Base-by-base conservation (phyloP, 345 rosid species). In the Moricandia arvensis region DNA sequence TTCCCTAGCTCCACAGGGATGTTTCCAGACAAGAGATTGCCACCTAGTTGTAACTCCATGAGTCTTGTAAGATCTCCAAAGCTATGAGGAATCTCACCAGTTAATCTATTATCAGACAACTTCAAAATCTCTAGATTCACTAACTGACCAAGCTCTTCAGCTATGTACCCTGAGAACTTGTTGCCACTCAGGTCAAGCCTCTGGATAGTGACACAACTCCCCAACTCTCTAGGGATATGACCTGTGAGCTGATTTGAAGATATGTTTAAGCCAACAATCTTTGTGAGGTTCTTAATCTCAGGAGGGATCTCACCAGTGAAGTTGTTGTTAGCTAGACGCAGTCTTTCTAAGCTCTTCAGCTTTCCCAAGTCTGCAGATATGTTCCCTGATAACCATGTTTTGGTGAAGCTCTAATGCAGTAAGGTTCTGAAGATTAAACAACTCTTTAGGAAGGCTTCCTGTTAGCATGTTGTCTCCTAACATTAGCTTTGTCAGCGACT, bases 161-260 rank as follows among this genome's bases (percentile, higher is more conserved):
- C 90, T 49, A 89, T 79, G 66, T 72, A 24, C 51, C 86, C 89
- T 4, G 80, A 73, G 63, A 91, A 87, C 65, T 72, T 66, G 82
- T 91, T 91, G 65, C 89, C 85, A 81, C 97, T 88, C 62, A 91
- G 88, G 83, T 91, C 97, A 83, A 91, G 91, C 79, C 97, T 77
- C 81, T 91, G 93, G 62, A 89, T 89, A 64, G 83, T 82, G 71
- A 76, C 80, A 78, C 97, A 89, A 59, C 83, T 82, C 43, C 88
- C 89, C 31, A 91, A 63, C 74, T 86, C 89, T 51, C 33, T 68
- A 45, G 97, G 96, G 77, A 91, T 86, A 71, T 68, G 70, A 30
- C 97, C 97, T 1, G 82, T 74, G 71, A 91, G 91, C 64, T 71
- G 75, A 76, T 91, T 91, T 8, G 93, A 88, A 43, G 97, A 91